Base-by-base conservation (phyloP, 495 filamentous ascomycete genomes). In the Aspergillus funiculosus region DNA sequence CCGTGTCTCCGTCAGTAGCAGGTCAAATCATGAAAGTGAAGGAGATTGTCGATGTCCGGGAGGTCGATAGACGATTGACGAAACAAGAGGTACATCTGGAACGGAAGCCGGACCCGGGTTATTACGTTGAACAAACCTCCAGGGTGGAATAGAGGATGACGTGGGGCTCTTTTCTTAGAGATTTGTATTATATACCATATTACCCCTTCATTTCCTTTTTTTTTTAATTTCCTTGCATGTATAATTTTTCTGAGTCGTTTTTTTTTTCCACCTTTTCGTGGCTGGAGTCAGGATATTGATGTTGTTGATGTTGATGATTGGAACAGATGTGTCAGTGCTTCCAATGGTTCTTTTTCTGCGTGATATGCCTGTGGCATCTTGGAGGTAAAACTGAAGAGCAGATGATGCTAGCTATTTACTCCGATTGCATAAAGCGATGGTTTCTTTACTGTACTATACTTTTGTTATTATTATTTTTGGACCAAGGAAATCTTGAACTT, bases 21-120 rank as follows among this genome's bases (percentile, higher is more conserved):
- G 94, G 94, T 66, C 89, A 94, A 70, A 92, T 99, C 65, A 86
- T 97, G 80, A 88, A 86, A 64, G 89, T 99, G 37, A 99, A 99
- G 67, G 94, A 99, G 65, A 73, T 99, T 46, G 85, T 99, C 5
- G 74, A 77, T 9, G 91, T 99, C 18, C 68, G 79, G 28, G 92
- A 96, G 67, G 89, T 95, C 28, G 86, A 86, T 11, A 57, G 62
- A 43, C 58, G 77, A n/a, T 61, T 89, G 59, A 83, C 79, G 14
- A 81, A 82, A 59, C 68, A 74, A 46, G 83, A 97, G 69, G 74
- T 95, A 51, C 78, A 78, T 60, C 75, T 74, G 10, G 74, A 81
- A 70, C 71, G 94, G 54, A 80, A 75, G 64, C 89, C 89, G 6
- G 87, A 94, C 49, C 75, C 78, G 1, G 92, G 92, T 7, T 98